Percentiles rank a stretch among this genome's conserved stretches.
These are phyloP conservation scores for Quercus berberidifolia DNA, from an alignment of 306 rosid genomes.

Conservation along the genomic window DNA sequence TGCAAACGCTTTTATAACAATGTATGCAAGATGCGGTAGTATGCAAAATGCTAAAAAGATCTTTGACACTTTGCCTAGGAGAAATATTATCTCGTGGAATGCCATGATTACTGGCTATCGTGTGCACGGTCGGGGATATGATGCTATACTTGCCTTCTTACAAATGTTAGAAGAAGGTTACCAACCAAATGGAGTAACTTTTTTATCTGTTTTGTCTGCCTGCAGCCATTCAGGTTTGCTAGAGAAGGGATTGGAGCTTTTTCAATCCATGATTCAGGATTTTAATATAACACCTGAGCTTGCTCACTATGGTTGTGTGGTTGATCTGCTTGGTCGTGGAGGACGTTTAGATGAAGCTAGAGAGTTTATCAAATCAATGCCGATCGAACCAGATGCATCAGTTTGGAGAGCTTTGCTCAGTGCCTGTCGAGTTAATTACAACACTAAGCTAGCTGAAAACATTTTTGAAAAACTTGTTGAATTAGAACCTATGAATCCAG, in stretches of 20 bases:
- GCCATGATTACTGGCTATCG: constrained; percentile 45
- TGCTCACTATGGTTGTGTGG: constrained; percentile 46
- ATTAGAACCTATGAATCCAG: constrained; percentile 42
- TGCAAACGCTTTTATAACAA: constrained; percentile 36
- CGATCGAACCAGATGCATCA: constrained; percentile 37
- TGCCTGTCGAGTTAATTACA: constrained; percentile 32
- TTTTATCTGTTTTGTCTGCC: constrained; percentile 40
- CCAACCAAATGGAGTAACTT: constrained; percentile 32
- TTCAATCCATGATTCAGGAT: constrained; percentile 35
- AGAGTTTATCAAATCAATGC: constrained; percentile 35
- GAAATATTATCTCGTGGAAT: constrained; percentile 43
- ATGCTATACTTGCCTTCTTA: constrained; percentile 34
- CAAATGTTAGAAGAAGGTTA: constrained; percentile 35
- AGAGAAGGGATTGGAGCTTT: constrained; percentile 36
- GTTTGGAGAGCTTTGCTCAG: constrained; percentile 53
- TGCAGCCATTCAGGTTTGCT: constrained; percentile 49
- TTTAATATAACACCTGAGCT: constrained; percentile 38
- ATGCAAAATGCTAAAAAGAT: constrained; percentile 37
- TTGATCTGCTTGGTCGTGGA: constrained; percentile 51
- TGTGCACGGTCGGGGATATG: constrained; percentile 35
- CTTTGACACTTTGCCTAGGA: constrained; percentile 22
- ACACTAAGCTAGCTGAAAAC: constrained; percentile 20
- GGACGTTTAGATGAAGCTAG: constrained; percentile 36
- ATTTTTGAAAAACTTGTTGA: constrained; percentile 39
- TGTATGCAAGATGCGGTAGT: constrained; percentile 46